Conservation (phyloP, 208 protist genomes). For the Wallacemonas sp. region DNA sequence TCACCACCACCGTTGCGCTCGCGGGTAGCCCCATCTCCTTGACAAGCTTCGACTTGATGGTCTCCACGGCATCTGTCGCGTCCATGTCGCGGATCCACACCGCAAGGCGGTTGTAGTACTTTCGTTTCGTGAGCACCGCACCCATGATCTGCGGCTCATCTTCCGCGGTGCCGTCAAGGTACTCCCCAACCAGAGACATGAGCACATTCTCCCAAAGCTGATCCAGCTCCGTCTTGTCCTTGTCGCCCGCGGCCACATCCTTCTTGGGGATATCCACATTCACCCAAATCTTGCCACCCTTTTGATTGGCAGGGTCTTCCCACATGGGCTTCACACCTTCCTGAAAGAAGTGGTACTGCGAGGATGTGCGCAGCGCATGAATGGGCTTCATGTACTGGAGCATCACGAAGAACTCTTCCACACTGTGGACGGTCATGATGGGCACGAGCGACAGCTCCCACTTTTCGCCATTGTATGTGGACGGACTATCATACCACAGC, state of each 20-base stretch:
- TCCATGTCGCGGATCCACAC: constrained; percentile 66
- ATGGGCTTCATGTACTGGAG: constrained; percentile 83
- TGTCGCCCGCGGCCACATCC: background rate
- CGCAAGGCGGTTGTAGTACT: constrained; percentile 79
- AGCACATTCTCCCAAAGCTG: constrained; percentile 75
- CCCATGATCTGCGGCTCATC: constrained; percentile 56
- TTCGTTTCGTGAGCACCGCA: constrained; percentile 71
- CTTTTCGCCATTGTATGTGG: constrained; percentile 69
- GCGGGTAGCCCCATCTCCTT: constrained; percentile 36
- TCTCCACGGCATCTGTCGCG: constrained; percentile 41
- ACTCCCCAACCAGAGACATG: constrained; percentile 80
- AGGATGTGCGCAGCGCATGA: constrained; percentile 68
- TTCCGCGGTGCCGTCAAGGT: constrained; percentile 41
- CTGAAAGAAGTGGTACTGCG: constrained; percentile 92
- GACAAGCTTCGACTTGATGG: constrained; percentile 44
- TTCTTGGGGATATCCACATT: constrained; percentile 48
- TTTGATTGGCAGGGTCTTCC: constrained; percentile 88
- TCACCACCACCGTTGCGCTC: constrained; percentile 45
- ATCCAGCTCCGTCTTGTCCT: constrained; percentile 55
- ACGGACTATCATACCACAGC: constrained; percentile 85
- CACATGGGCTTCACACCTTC: constrained; percentile 90
- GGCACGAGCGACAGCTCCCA: constrained; percentile 78
- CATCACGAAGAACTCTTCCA: constrained; percentile 90
- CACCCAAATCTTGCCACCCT: constrained; percentile 75
- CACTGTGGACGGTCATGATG: constrained; percentile 74